Evolutionary conservation across 139 green algal species (phyloP).

Genomic region (Coelastrella sp.): DNA sequence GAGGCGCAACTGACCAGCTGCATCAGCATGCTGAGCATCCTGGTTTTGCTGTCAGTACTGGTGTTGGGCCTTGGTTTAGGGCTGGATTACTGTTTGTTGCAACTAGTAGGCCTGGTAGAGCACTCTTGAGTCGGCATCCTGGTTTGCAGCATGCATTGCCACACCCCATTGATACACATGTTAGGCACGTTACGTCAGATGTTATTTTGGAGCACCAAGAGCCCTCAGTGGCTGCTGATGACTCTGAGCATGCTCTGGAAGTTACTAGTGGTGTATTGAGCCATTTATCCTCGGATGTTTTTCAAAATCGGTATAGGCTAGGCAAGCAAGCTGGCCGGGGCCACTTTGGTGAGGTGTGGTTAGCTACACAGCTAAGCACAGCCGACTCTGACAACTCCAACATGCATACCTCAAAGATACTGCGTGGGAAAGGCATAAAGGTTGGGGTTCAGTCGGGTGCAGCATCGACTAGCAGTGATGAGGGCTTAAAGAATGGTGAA

Average conservation of each 20-base stretch:
- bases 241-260: no score
- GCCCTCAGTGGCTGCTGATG: no score
- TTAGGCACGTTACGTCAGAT: no score
- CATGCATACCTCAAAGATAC: no score
- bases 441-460: no score
- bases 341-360: conserved; percentile 82
- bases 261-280: no score
- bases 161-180: no score
- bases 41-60: background rate
- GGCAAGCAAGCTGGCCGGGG: conserved; percentile 63
- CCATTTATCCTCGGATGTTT: no score
- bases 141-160: background rate
- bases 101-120: background rate
- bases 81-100: background rate
- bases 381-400: no score
- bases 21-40: background rate
- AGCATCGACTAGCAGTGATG: background rate
- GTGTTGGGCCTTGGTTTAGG: background rate
- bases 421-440: no score
- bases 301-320: conserved; percentile 56
- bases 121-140: background rate
- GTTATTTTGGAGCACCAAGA: no score
- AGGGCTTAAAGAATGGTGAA: background rate
- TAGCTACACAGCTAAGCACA: no score
- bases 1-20: background rate